These are phyloP conservation scores for Sporisorium graminicola DNA, from an alignment of 1,284 basidiomycete genomes.

Conservation along the genomic window DNA sequence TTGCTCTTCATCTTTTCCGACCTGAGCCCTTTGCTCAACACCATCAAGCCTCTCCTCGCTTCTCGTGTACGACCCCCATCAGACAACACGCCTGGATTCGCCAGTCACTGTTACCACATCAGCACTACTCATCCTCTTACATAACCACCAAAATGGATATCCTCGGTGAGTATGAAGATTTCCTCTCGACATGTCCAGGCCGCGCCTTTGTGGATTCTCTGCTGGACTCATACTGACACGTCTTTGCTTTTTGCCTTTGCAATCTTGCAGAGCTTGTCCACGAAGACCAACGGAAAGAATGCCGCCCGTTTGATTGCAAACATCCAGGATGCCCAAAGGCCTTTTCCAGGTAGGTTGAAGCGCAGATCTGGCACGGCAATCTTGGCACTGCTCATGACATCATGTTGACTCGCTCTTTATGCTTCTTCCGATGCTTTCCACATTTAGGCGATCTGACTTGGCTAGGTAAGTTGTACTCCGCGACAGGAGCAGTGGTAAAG, in stretches of 20 bases:
- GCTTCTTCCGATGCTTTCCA: not conserved
- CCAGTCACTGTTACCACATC: not conserved
- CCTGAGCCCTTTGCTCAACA: too few species aligned
- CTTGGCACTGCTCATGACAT: too few species aligned
- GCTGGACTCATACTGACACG: not conserved
- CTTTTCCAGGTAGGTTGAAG: slow-evolving; percentile 49
- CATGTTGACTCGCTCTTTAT: not conserved
- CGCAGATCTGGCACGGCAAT: not conserved
- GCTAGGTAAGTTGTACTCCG: slow-evolving; percentile 39
- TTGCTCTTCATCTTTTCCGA: not conserved
- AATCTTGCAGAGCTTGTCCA: slow-evolving; percentile 53
- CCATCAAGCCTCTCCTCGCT: too few species aligned
- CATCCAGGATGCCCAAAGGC: slow-evolving; percentile 58
- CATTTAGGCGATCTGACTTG: slow-evolving; percentile 52
- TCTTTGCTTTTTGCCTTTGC: not conserved
- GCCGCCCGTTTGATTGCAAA: slow-evolving; percentile 54
- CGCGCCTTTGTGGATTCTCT: too few species aligned
- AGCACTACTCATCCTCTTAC: not conserved
- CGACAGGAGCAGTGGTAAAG: slow-evolving; percentile 1
- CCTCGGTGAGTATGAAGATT: slow-evolving; percentile 32
- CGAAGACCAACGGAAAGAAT: slow-evolving; percentile 57
- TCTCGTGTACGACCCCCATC: not conserved
- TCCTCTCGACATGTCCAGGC: not conserved
- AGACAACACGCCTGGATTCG: not conserved
- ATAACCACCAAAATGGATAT: slow-evolving; percentile 45